Conservation (phyloP, 371 early-diverging fungal species). For the Apophysomyces elegans region DNA sequence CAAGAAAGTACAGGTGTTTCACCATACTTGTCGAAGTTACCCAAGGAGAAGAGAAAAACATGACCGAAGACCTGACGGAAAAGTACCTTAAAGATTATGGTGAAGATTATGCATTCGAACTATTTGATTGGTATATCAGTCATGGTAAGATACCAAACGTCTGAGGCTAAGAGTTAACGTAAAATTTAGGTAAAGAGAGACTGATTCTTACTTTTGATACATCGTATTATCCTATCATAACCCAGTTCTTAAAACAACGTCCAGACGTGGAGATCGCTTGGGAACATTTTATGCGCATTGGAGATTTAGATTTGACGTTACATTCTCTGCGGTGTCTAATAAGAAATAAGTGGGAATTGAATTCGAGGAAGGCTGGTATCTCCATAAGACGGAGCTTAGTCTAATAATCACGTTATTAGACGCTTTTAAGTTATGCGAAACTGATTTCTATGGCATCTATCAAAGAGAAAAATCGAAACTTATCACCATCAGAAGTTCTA, state of each 20-base stretch:
- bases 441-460: neutral
- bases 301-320: neutral
- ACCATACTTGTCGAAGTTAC: neutral
- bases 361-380: neutral
- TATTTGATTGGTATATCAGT: neutral
- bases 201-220: neutral
- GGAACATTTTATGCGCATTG: conserved; percentile 1
- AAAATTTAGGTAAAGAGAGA: neutral
- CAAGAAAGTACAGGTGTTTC: neutral
- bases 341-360: neutral
- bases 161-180: neutral
- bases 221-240: neutral
- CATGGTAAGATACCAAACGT: neutral
- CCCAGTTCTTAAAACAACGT: neutral
- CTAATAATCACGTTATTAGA: neutral
- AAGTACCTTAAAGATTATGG: neutral
- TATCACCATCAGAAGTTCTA: neutral
- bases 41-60: neutral
- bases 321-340: neutral
- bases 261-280: neutral
- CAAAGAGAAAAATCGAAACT: neutral
- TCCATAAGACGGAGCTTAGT: neutral
- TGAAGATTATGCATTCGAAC: neutral
- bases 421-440: neutral
- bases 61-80: neutral